Conservation (phyloP, 2,329 filamentous ascomycete genomes). For the Onygenales sp. region DNA sequence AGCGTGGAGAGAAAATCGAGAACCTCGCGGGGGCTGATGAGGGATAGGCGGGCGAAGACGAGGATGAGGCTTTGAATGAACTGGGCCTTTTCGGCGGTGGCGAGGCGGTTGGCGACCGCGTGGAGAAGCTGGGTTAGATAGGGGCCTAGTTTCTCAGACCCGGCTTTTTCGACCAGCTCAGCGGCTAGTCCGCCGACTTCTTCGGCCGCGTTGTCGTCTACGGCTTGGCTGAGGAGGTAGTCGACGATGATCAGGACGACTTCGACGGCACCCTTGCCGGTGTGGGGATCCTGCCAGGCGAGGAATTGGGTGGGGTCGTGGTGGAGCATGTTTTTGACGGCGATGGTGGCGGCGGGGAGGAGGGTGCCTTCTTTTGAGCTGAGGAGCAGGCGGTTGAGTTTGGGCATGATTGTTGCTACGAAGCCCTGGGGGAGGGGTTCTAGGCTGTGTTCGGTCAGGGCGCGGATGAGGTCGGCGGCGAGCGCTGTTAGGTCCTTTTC, state of each 20-base stretch:
- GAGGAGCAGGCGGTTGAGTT: slow-evolving; percentile 73
- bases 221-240: slow-evolving; percentile 67
- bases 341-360: slow-evolving; percentile 73
- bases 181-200: slow-evolving; percentile 92
- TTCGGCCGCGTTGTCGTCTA: slow-evolving; percentile 92
- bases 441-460: slow-evolving; percentile 71
- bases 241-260: slow-evolving; percentile 87
- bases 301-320: slow-evolving; percentile 89
- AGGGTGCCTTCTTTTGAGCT: slow-evolving; percentile 79
- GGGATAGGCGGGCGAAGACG: slow-evolving; percentile 83
- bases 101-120: slow-evolving; percentile 77
- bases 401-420: slow-evolving; percentile 75
- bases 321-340: slow-evolving; percentile 78
- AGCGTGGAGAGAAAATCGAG: slow-evolving; percentile 84
- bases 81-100: slow-evolving; percentile 69
- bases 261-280: slow-evolving; percentile 74
- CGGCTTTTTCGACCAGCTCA: slow-evolving; percentile 90
- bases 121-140: slow-evolving; percentile 80
- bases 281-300: slow-evolving; percentile 67
- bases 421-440: slow-evolving; percentile 82
- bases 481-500: slow-evolving; percentile 72
- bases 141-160: slow-evolving; percentile 79
- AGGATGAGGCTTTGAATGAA: slow-evolving; percentile 95
- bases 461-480: slow-evolving; percentile 72
- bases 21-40: slow-evolving; percentile 78